Evolutionary conservation across 2,329 filamentous ascomycete species (phyloP), one percentile per base, ranked within the genome.

Genomic region (Calonectria pseudoreteaudii): DNA sequence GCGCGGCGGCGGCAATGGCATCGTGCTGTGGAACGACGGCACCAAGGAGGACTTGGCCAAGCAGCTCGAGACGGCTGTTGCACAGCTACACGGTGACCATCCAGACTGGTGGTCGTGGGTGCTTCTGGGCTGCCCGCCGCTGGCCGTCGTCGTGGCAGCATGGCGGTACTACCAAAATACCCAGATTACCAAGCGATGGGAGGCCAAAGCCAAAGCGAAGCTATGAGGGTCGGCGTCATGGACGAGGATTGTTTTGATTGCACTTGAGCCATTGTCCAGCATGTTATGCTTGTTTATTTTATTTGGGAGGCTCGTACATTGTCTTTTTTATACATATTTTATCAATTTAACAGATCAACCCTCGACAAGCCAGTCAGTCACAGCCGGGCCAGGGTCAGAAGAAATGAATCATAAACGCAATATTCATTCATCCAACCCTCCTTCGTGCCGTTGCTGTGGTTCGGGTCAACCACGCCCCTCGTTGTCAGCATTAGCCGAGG

Each of bases 1-100:
- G 60, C 87, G 95, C 58, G 90, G 88, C 66, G 83, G 85, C 56
- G 91, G 91, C 9, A 90, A 89, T 62, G 96, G 96, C 0, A 90
- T 95, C 4, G 95, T 98, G 41, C 90, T 99, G 30, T 97, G 94
- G 94, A 99, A 99, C 85, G 96, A 98, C 85, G 91, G 91, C 3
- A 91, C 91, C 60, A 92, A 88, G 81, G 92, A 92, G 44, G 91
- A 95, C 75, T 84, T 99, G 81, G 90, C 91, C 84, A 84, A 81
- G 66, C 92, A 95, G 83, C 86, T 98, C 14, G 88, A 89, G 66
- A 87, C 86, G 73, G 94, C 93, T 10, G 91, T 98, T 86, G 81
- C 80, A 5, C 88, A 89, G 74, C 86, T 98, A 47, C 88, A 87
- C 80, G 86, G 81, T 58, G 85, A 86, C 23, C 97, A 93, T 83